Conservation (phyloP, 2,329 filamentous ascomycete genomes). For the Colletotrichum magnum region DNA sequence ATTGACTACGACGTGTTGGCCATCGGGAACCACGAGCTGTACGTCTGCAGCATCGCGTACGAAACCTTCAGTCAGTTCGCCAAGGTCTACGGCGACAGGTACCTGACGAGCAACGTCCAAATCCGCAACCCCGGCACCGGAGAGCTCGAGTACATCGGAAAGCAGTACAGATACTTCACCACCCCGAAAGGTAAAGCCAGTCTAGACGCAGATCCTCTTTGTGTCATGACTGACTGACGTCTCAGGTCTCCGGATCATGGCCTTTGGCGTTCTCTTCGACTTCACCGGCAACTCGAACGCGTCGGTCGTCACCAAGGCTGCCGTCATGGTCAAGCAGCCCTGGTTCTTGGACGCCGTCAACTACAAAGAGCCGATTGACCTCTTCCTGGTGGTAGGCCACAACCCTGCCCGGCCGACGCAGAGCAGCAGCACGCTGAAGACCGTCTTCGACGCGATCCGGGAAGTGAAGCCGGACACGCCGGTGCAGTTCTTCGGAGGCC, state of each 20-base stretch:
- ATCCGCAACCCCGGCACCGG: conserved; percentile 55
- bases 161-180: conserved; percentile 60
- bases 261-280: conserved; percentile 61
- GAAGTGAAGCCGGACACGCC: conserved; percentile 68
- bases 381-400: conserved; percentile 76
- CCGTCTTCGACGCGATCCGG: conserved; percentile 71
- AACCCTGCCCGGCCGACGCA: conserved; percentile 67
- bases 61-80: conserved; percentile 73
- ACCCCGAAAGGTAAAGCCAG: conserved; percentile 50
- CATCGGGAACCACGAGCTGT: conserved; percentile 75
- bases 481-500: conserved; percentile 76
- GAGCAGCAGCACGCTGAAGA: conserved; percentile 58
- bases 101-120: conserved; percentile 62
- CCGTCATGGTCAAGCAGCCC: conserved; percentile 63
- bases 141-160: conserved; percentile 58
- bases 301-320: conserved; percentile 71
- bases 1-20: conserved; percentile 59
- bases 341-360: conserved; percentile 75
- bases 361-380: conserved; percentile 67
- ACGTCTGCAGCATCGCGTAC: conserved; percentile 73
- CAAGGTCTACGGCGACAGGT: conserved; percentile 65
- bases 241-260: conserved; percentile 56
- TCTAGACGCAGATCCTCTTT: not conserved
- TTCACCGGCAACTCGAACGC: conserved; percentile 72
- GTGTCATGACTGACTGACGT: not conserved